Evolutionary conservation across 2,329 filamentous ascomycete species (phyloP), one percentile per base, ranked within the genome.

Genomic region (Rutstroemia sp.): DNA sequence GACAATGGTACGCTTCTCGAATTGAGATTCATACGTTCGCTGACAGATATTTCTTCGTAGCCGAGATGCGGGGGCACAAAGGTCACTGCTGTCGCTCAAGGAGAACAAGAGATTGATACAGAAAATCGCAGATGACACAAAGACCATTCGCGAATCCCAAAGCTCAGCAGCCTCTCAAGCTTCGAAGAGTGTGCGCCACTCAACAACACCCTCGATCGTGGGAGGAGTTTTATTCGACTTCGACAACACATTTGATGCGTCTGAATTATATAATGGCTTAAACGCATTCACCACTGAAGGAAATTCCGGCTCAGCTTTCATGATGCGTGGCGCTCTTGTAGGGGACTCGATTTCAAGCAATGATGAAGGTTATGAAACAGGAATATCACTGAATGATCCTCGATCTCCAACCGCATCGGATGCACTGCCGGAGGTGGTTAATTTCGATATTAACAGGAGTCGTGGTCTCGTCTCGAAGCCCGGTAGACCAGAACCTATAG

Each of bases 111-210:
- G 39, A 10, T 48, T 59, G n/a, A 54, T 57, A 45, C 45, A 54
- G 44, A 48, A 34, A 30, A 40, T 57, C 30, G 57, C 25, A 1
- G 54, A 59, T 25, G 57, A 59, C 51, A 57, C 55, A 6, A 54
- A 23, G 38, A 51, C 50, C 23, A 36, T 56, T 25, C 48, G 48
- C 6, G 51, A 52, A 36, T 25, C 55, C 14, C 42, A 57, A 42
- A 56, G 53, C 23, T 52, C 48, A 5, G 17, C 17, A 4, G 40
- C 27, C 8, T 51, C 57, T n/a, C 57, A 51, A 17, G 10, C 39
- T 5, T 49, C 52, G 1, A 49, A 30, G 19, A 48, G 36, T 3
- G 23, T 17, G 30, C 45, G 45, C 6, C 19, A 42, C 6, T 54
- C 36, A 25, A 21, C 30, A 19, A n/a, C 34, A 21, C 17, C 17